These are phyloP conservation scores for Laguncularia racemosa DNA, from an alignment of 345 rosid species.

Conservation along the genomic window DNA sequence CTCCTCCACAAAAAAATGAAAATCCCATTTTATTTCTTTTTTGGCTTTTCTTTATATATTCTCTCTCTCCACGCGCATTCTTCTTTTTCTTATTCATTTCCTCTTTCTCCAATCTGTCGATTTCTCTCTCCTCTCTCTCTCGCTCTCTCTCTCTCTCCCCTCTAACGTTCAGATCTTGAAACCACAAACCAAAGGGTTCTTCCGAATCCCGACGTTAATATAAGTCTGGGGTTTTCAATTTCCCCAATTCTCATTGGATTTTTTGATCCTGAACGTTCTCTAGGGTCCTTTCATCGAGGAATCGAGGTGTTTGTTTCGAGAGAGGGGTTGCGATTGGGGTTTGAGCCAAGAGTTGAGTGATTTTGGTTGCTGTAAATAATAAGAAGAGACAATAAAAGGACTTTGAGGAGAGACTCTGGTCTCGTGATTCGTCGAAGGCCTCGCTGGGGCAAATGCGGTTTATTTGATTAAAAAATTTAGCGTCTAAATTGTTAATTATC, in stretches of 20 bases:
- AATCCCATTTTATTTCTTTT: too few species aligned
- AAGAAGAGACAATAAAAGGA: too few species aligned
- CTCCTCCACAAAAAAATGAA: too few species aligned
- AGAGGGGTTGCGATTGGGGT: slow-evolving; percentile 3
- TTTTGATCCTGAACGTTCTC: too few species aligned
- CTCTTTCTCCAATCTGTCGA: not conserved
- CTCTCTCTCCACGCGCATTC: not conserved
- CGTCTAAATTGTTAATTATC: not conserved
- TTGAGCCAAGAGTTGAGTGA: slow-evolving; percentile 3
- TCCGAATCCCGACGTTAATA: too few species aligned
- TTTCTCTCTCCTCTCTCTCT: not conserved
- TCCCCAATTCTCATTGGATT: not conserved
- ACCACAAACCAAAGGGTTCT: too few species aligned
- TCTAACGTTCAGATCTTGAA: not conserved
- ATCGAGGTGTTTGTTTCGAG: too few species aligned
- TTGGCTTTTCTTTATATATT: not conserved
- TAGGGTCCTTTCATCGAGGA: too few species aligned
- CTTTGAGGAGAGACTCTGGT: slow-evolving; percentile 5
- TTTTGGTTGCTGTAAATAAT: not conserved
- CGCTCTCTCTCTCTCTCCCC: not conserved
- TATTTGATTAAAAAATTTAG: not conserved
- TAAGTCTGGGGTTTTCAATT: not conserved
- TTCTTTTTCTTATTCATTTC: not conserved
- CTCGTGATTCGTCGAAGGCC: slow-evolving; percentile 12
- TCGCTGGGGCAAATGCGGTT: slow-evolving; percentile 20